Conservation (phyloP, 1,284 basidiomycete genomes). For the Megacollybia platyphylla region DNA sequence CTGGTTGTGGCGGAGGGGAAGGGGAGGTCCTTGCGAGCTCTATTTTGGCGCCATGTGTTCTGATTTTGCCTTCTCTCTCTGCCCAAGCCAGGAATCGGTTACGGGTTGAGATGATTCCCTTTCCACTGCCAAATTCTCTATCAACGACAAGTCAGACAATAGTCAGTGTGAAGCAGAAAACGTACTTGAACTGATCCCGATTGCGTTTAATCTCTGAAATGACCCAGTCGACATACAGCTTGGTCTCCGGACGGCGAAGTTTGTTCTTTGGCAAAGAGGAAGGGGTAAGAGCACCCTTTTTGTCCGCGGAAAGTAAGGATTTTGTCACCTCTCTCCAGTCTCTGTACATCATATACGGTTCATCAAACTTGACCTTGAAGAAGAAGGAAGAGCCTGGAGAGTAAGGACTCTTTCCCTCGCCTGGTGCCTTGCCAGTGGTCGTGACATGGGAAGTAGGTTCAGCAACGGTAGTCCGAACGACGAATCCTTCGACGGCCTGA, state of each 20-base stretch:
- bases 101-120: constrained; percentile 77
- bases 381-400: constrained; percentile 80
- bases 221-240: constrained; percentile 58
- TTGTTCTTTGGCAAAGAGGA: constrained; percentile 43
- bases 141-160: no score
- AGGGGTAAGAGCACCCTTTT: constrained; percentile 17
- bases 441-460: constrained; percentile 20
- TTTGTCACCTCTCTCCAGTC: constrained; percentile 96
- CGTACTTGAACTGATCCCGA: constrained; percentile 16
- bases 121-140: constrained; percentile 47
- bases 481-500: constrained; percentile 90
- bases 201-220: constrained; percentile 57
- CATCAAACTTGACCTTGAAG: constrained; percentile 99
- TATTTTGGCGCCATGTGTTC: constrained; percentile 9
- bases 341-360: constrained; percentile 97
- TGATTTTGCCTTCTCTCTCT: constrained; percentile 25
- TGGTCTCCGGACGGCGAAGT: constrained; percentile 56
- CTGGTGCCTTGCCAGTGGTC: constrained; percentile 9
- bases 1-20: constrained; percentile 8
- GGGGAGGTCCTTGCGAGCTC: neutral
- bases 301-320: constrained; percentile 38
- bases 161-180: no score
- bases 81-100: constrained; percentile 70
- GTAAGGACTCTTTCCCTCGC: constrained; percentile 40
- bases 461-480: constrained; percentile 71